phyloP scores from a whole-genome alignment of 352 stramenopile genomes.

The Pythium apleroticum region DNA sequence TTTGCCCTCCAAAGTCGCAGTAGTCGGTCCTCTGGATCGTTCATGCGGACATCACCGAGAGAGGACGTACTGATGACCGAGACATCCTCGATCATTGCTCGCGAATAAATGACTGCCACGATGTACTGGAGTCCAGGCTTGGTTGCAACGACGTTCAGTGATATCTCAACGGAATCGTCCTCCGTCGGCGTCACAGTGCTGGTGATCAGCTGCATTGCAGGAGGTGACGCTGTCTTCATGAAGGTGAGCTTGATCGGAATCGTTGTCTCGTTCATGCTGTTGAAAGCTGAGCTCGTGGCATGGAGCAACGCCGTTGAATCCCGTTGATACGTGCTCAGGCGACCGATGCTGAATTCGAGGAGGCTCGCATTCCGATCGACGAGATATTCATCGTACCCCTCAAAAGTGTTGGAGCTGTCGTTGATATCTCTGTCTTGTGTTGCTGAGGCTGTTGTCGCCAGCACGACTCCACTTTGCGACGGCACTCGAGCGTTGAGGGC shows the following conservation, averaged over 20 bases:
- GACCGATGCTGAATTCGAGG: constrained; percentile 8
- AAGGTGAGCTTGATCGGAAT: constrained; percentile 7
- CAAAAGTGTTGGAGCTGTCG: background rate
- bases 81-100: constrained; percentile 4
- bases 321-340: background rate
- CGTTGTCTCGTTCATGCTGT: constrained; percentile 15
- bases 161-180: constrained; percentile 5
- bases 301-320: constrained; percentile 5
- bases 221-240: constrained; percentile 5
- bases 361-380: background rate
- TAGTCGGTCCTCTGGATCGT: background rate
- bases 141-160: background rate
- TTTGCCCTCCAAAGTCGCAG: background rate
- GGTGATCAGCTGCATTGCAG: background rate
- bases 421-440: background rate
- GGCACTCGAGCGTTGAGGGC: constrained; percentile 6
- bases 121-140: constrained; percentile 8
- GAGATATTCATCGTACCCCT: background rate
- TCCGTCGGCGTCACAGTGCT: background rate
- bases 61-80: background rate
- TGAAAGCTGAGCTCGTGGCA: constrained; percentile 16
- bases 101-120: constrained; percentile 4
- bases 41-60: background rate
- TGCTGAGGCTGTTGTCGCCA: background rate
- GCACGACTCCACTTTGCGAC: background rate